Conservation (phyloP, 805 yeast species). For the Cyberlindnera euphorbiae region DNA sequence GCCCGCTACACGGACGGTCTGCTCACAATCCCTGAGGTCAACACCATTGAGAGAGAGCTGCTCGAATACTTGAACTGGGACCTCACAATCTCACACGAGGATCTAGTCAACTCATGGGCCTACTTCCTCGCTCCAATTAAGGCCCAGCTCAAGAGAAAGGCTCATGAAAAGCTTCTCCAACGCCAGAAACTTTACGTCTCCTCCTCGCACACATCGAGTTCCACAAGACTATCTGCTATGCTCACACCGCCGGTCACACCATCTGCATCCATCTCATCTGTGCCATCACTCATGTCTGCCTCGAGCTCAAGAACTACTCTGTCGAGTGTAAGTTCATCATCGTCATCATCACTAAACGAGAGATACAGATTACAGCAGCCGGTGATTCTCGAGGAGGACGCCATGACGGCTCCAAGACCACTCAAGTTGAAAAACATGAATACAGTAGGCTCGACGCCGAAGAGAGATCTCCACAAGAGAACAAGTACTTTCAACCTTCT, state of each 20-base stretch:
- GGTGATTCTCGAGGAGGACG: slow-evolving; percentile 6
- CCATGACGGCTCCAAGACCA: slow-evolving; percentile 15
- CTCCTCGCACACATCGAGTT: slow-evolving; percentile 16
- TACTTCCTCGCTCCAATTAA: slow-evolving; percentile 78
- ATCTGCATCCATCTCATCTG: slow-evolving; percentile 21
- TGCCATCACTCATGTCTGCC: slow-evolving; percentile 39
- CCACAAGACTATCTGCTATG: slow-evolving; percentile 12
- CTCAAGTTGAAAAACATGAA: slow-evolving; percentile 22
- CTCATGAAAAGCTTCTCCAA: slow-evolving; percentile 23
- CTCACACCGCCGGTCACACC: slow-evolving; percentile 21
- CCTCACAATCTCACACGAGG: slow-evolving; percentile 63
- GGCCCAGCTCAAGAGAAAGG: slow-evolving; percentile 24
- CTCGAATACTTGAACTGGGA: slow-evolving; percentile 84
- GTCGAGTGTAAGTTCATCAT: slow-evolving; percentile 21
- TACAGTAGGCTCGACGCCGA: slow-evolving; percentile 7
- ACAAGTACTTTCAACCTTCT: slow-evolving; percentile 10
- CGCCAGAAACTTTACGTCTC: slow-evolving; percentile 22
- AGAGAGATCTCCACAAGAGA: slow-evolving; percentile 8
- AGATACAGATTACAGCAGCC: slow-evolving; percentile 7
- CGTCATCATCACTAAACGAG: slow-evolving; percentile 20
- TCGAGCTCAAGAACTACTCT: slow-evolving; percentile 36
- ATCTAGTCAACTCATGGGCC: slow-evolving; percentile 61
- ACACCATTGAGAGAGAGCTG: slow-evolving; percentile 86
- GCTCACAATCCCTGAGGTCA: slow-evolving; percentile 70
- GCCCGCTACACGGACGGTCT: slow-evolving; percentile 87